Percentiles rank a stretch among this genome's conserved stretches.
These are phyloP conservation scores for Leccinellum albellum DNA, from an alignment of 768 basidiomycete genomes.

Conservation along the genomic window DNA sequence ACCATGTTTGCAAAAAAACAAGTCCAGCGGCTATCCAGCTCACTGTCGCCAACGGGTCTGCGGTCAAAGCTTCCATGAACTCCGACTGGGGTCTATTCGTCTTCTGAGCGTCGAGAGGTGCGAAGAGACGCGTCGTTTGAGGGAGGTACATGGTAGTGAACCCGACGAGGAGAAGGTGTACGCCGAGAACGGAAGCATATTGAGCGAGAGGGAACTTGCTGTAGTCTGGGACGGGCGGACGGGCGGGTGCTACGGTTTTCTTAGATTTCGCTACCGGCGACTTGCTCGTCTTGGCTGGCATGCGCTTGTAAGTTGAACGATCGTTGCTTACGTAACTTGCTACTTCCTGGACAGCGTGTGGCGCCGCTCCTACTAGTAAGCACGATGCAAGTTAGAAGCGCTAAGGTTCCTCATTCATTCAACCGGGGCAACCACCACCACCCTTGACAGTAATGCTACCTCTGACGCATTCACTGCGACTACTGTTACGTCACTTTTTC, in stretches of 20 bases:
- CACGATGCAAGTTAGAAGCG: neutral
- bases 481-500: neutral
- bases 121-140: conserved; percentile 46
- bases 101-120: conserved; percentile 31
- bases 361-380: no score
- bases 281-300: conserved; percentile 4
- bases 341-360: no score
- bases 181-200: conserved; percentile 65
- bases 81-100: conserved; percentile 66
- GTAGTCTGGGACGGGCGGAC: conserved; percentile 4
- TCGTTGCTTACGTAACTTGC: no score
- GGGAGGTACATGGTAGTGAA: conserved; percentile 73
- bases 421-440: neutral
- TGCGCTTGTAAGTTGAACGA: neutral
- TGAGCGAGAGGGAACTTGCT: conserved; percentile 45
- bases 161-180: conserved; percentile 60
- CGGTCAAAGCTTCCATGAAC: conserved; percentile 65
- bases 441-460: neutral
- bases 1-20: conserved; percentile 59
- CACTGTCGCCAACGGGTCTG: conserved; percentile 54
- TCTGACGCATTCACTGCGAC: neutral
- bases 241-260: neutral
- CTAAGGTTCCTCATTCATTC: neutral
- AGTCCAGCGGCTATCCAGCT: conserved; percentile 55
- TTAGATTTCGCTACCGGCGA: neutral